Percentiles rank a stretch among this genome's conserved stretches.
Evolutionary conservation across 352 stramenopile species (phyloP).

Genomic region (Phytopythium chamaehyphon): DNA sequence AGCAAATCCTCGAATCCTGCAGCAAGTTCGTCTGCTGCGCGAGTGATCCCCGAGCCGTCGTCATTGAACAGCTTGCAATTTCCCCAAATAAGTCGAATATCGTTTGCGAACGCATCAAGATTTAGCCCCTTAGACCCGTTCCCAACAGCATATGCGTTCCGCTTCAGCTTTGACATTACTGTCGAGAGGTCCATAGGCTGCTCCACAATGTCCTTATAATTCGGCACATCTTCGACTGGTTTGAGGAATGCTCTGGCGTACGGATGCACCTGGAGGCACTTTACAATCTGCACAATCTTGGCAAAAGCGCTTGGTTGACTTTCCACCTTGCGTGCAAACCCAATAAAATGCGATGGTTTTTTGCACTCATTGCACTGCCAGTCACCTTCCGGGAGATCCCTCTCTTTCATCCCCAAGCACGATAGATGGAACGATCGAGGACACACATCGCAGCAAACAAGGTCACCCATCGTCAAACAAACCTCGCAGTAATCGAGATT

Average conservation of each 20-base stretch:
- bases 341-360: conserved; percentile 65
- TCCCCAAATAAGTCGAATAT: conserved; percentile 77
- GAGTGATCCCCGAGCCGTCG: conserved; percentile 72
- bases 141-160: conserved; percentile 51
- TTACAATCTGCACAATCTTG: conserved; percentile 69
- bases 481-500: conserved; percentile 86
- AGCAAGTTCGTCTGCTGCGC: conserved; percentile 63
- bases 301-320: conserved; percentile 43
- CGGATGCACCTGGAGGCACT: conserved; percentile 67
- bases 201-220: conserved; percentile 75
- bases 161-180: conserved; percentile 60
- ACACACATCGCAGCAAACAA: conserved; percentile 90
- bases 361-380: conserved; percentile 79
- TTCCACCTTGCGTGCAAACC: conserved; percentile 39
- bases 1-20: conserved; percentile 62
- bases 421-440: conserved; percentile 89
- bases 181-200: conserved; percentile 80
- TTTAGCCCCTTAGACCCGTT: conserved; percentile 32
- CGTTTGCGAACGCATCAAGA: conserved; percentile 60
- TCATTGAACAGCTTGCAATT: conserved; percentile 88
- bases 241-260: conserved; percentile 76
- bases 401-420: conserved; percentile 74
- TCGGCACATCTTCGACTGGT: conserved; percentile 68
- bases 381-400: conserved; percentile 71
- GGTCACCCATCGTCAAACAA: conserved; percentile 76